A percentile compares a stretch with the other conserved stretches of the same genome.
Conservation (phyloP, 768 basidiomycete genomes). For the Phylloporus rhodoxanthus region DNA sequence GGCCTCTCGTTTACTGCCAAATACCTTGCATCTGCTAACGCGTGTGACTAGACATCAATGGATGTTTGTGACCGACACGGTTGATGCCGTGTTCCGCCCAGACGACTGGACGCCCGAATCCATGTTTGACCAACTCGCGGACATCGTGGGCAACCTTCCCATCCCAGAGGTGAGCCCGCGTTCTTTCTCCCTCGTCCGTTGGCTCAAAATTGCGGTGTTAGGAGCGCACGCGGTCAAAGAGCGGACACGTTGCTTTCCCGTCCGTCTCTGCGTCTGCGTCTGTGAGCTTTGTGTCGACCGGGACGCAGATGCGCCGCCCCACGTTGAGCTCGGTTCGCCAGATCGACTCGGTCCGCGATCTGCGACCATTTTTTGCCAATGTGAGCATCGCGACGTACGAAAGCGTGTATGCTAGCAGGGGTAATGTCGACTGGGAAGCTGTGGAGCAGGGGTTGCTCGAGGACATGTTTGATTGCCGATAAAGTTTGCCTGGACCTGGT, state of each 20-base stretch:
- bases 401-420: conserved; percentile 77
- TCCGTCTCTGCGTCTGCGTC: conserved; percentile 12
- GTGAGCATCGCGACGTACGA: conserved; percentile 89
- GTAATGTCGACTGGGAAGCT: conserved; percentile 82
- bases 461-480: conserved; percentile 88
- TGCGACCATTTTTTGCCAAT: conserved; percentile 86
- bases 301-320: conserved; percentile 59
- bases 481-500: not conserved
- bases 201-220: not conserved
- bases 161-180: conserved; percentile 29
- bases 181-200: not conserved
- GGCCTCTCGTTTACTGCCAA: conserved; percentile 7
- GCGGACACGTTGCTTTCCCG: conserved; percentile 20
- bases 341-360: conserved; percentile 78
- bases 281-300: conserved; percentile 26
- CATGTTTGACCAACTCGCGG: conserved; percentile 86
- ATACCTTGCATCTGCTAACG: conserved; percentile 3
- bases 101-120: conserved; percentile 80
- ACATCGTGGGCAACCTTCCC: conserved; percentile 70
- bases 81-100: conserved; percentile 87
- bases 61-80: conserved; percentile 97
- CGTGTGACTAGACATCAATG: conserved; percentile 72
- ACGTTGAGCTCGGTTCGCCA: conserved; percentile 62
- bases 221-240: conserved; percentile 26
- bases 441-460: conserved; percentile 76